Evolutionary conservation across 805 yeast species (phyloP).

Genomic region (Wickerhamomyces hampshirensis): DNA sequence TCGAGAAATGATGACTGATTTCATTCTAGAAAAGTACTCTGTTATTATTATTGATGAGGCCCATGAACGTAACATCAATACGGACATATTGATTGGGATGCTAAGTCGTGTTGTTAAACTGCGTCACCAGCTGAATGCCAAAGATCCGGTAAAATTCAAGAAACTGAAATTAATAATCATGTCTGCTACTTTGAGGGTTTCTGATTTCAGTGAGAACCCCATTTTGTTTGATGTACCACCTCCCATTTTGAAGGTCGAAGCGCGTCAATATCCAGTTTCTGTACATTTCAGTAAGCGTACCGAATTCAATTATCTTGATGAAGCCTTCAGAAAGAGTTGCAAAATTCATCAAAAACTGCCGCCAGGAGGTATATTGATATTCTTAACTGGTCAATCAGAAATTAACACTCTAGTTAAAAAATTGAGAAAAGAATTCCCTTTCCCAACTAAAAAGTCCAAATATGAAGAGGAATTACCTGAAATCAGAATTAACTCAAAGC

Average conservation of each 20-base stretch:
- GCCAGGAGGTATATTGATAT: slow-evolving; percentile 88
- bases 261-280: slow-evolving; percentile 92
- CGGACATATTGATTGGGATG: slow-evolving; percentile 95
- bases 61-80: slow-evolving; percentile 92
- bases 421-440: slow-evolving; percentile 66
- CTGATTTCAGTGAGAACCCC: slow-evolving; percentile 85
- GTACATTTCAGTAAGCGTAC: slow-evolving; percentile 85
- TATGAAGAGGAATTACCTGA: slow-evolving; percentile 31
- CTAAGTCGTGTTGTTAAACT: slow-evolving; percentile 78
- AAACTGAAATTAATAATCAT: slow-evolving; percentile 82
- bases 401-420: slow-evolving; percentile 70
- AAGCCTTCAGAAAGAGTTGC: slow-evolving; percentile 77
- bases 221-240: slow-evolving; percentile 68
- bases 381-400: slow-evolving; percentile 93
- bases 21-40: slow-evolving; percentile 75
- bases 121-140: slow-evolving; percentile 49
- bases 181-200: slow-evolving; percentile 95
- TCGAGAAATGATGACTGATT: slow-evolving; percentile 89
- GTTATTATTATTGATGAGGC: slow-evolving; percentile 94
- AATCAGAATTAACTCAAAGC: slow-evolving; percentile 49
- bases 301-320: slow-evolving; percentile 72
- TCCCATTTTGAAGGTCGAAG: slow-evolving; percentile 84
- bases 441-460: slow-evolving; percentile 27
- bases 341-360: slow-evolving; percentile 86
- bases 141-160: slow-evolving; percentile 43